A percentile compares a stretch with the other conserved stretches of the same genome.
Conservation (phyloP, 768 basidiomycete genomes). For the Cystofilobasidium macerans region DNA sequence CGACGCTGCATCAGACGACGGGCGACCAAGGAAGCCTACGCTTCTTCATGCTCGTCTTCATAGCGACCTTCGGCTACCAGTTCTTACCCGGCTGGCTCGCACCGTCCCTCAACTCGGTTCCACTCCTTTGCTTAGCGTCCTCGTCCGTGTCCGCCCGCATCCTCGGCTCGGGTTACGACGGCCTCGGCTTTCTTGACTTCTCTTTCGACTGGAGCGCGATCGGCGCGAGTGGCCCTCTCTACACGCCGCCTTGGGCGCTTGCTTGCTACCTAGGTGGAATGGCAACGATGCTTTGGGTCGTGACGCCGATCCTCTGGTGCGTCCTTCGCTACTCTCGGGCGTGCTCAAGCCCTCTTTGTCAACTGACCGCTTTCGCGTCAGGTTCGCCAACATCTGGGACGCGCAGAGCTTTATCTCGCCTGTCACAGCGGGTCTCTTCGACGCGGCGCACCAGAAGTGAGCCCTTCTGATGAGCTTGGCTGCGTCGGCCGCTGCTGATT, state of each 20-base stretch:
- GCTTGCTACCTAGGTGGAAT: constrained; percentile 38
- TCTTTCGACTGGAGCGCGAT: constrained; percentile 38
- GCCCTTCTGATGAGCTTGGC: constrained; percentile 23
- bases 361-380: background rate
- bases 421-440: constrained; percentile 35
- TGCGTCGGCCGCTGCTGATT: constrained; percentile 33
- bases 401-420: constrained; percentile 35
- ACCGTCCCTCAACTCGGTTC: constrained; percentile 36
- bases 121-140: constrained; percentile 35
- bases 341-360: background rate
- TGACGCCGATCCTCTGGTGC: constrained; percentile 35
- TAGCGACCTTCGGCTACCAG: constrained; percentile 30
- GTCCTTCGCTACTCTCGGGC: too few relatives aligned
- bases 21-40: constrained; percentile 25
- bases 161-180: constrained; percentile 37
- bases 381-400: constrained; percentile 30
- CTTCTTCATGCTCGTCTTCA: constrained; percentile 30
- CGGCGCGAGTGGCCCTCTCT: constrained; percentile 36
- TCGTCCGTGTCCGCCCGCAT: constrained; percentile 33
- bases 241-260: constrained; percentile 38
- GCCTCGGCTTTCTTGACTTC: constrained; percentile 36
- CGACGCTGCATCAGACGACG: constrained; percentile 32
- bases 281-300: constrained; percentile 36
- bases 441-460: constrained; percentile 33
- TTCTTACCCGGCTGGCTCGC: constrained; percentile 39